Percentiles rank a stretch among this genome's conserved stretches.
Evolutionary conservation across 345 rosid genomes (phyloP).

Genomic region (Brassica napus): DNA sequence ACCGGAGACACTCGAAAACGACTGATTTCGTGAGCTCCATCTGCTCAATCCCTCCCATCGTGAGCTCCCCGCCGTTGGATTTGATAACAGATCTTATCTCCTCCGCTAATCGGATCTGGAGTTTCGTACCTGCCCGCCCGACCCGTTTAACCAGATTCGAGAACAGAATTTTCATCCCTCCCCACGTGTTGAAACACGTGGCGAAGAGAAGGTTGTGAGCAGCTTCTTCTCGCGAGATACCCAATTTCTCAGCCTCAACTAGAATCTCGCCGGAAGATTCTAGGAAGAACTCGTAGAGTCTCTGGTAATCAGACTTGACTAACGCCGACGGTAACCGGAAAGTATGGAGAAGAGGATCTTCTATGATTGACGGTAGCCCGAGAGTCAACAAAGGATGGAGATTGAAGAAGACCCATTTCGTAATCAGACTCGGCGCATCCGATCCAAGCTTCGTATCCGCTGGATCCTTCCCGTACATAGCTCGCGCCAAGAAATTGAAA

Average conservation of each 20-base stretch:
- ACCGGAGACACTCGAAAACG: constrained; percentile 76
- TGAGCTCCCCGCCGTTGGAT: constrained; percentile 66
- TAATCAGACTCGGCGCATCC: constrained; percentile 61
- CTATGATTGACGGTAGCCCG: constrained; percentile 60
- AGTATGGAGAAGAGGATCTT: constrained; percentile 58
- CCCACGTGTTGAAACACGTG: constrained; percentile 87
- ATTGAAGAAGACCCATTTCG: constrained; percentile 73
- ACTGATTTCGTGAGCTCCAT: constrained; percentile 82
- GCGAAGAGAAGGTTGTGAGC: constrained; percentile 78
- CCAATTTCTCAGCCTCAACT: constrained; percentile 66
- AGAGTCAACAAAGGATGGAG: constrained; percentile 55
- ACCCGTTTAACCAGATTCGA: constrained; percentile 67
- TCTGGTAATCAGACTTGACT: constrained; percentile 63
- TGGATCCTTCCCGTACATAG: constrained; percentile 60
- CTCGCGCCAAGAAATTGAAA: constrained; percentile 63
- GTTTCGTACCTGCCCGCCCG: constrained; percentile 62
- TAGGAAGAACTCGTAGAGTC: constrained; percentile 73
- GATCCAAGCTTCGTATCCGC: constrained; percentile 56
- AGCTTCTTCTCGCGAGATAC: constrained; percentile 78
- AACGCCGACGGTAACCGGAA: constrained; percentile 65
- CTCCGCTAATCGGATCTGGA: constrained; percentile 63
- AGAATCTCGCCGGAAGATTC: constrained; percentile 56
- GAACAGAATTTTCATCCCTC: constrained; percentile 72
- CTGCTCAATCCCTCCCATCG: constrained; percentile 69
- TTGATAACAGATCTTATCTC: constrained; percentile 70